These are phyloP conservation scores for Oxyria digyna DNA, from an alignment of 148 eudicot species.

Conservation along the genomic window DNA sequence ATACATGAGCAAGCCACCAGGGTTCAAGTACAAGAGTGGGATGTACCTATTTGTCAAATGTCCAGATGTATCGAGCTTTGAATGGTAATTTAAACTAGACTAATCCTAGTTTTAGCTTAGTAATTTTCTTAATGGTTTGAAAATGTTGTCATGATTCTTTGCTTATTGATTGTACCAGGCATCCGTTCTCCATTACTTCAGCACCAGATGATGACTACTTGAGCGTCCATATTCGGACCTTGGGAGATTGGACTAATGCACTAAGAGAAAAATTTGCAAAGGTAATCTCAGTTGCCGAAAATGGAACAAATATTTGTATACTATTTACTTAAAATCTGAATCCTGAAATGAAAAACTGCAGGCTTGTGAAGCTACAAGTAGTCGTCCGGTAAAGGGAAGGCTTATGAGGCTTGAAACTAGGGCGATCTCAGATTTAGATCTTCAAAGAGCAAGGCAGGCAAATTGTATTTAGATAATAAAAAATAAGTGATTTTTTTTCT, in stretches of 20 bases:
- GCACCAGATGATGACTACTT: conserved; percentile 86
- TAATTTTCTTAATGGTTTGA: not conserved
- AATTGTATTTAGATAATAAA: not conserved
- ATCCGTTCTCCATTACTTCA: conserved; percentile 56
- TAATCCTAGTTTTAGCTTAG: not conserved
- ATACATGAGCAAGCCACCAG: conserved; percentile 79
- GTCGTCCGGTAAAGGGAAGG: conserved; percentile 35
- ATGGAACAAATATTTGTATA: not conserved
- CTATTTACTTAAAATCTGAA: not conserved
- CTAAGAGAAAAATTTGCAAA: conserved; percentile 50
- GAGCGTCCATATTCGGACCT: conserved; percentile 72
- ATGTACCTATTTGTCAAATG: conserved; percentile 96
- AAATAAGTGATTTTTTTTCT: not conserved
- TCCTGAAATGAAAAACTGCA: conserved; percentile 11
- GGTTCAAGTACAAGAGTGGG: conserved; percentile 89
- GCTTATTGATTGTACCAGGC: conserved; percentile 9
- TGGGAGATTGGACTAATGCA: conserved; percentile 95
- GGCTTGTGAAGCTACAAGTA: conserved; percentile 45
- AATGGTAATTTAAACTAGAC: conserved; percentile 42
- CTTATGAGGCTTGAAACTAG: conserved; percentile 65
- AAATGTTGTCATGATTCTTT: not conserved
- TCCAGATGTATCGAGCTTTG: conserved; percentile 70
- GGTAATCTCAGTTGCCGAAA: conserved; percentile 22
- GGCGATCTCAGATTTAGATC: conserved; percentile 25
- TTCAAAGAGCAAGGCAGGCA: conserved; percentile 31